Conservation (phyloP, 2,329 filamentous ascomycete genomes). For the Colletotrichum liaoningense region DNA sequence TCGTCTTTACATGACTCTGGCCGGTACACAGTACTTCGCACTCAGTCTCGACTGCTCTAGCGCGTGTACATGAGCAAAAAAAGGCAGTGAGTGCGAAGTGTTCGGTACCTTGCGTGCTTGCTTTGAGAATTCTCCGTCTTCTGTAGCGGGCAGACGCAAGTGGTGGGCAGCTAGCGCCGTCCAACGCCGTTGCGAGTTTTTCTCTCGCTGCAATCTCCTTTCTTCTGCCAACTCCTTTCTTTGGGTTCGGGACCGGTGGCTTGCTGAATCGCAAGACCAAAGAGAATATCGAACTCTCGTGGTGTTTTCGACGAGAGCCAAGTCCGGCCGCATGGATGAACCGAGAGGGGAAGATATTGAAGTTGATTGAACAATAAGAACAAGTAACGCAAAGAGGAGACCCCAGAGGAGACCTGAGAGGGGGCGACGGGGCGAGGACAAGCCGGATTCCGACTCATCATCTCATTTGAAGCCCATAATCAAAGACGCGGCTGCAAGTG, state of each 20-base stretch:
- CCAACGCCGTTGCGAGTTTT: background rate
- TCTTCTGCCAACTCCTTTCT: background rate
- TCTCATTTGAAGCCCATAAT: background rate
- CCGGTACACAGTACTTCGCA: background rate
- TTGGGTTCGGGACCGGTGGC: background rate
- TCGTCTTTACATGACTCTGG: slow-evolving; percentile 24
- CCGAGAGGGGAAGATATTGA: background rate
- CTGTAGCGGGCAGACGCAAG: slow-evolving; percentile 3
- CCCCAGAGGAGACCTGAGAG: background rate
- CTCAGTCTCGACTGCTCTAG: background rate
- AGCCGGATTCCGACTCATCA: background rate
- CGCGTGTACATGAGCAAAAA: background rate
- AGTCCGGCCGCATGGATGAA: background rate
- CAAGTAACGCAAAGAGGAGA: background rate
- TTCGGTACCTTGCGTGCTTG: too few species aligned
- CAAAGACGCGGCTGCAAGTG: background rate
- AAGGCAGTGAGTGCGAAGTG: background rate
- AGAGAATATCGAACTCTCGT: background rate
- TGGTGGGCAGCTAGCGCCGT: slow-evolving; percentile 1
- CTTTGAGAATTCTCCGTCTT: background rate
- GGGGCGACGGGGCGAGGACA: background rate
- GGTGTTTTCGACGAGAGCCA: background rate
- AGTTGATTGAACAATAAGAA: background rate
- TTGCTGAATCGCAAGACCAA: background rate
- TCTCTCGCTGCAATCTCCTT: background rate